These are phyloP conservation scores for Ehretia macrophylla DNA, from an alignment of 257 asterid genomes.

Conservation along the genomic window DNA sequence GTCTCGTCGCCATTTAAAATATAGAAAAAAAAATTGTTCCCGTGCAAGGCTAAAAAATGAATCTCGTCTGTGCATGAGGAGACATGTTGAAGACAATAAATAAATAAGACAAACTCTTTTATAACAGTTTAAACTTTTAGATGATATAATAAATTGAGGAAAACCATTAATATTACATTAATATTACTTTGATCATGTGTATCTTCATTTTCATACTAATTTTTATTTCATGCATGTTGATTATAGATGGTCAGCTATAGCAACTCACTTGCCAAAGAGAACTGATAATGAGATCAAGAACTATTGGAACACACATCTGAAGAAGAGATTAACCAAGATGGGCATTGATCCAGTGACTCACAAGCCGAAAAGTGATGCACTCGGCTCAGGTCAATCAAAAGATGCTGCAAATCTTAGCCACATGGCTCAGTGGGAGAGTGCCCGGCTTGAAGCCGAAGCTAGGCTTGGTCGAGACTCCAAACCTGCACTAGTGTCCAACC, in stretches of 20 bases:
- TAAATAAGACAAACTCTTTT: too few species aligned
- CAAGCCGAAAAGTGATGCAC: slow-evolving; percentile 5
- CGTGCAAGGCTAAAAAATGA: too few species aligned
- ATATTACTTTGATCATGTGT: too few species aligned
- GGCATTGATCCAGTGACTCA: slow-evolving; percentile 13
- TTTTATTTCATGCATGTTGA: not conserved
- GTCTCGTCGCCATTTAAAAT: too few species aligned
- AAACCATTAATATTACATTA: too few species aligned
- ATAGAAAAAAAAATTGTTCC: too few species aligned
- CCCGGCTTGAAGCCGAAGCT: slow-evolving; percentile 13
- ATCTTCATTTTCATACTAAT: not conserved
- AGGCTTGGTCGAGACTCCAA: slow-evolving; percentile 6
- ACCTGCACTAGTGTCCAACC: not conserved
- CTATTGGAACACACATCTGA: slow-evolving; percentile 9
- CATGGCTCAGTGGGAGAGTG: slow-evolving; percentile 18
- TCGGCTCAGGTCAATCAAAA: slow-evolving; percentile 7
- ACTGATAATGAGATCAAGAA: slow-evolving; percentile 14
- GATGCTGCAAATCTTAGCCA: slow-evolving; percentile 14
- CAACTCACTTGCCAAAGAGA: slow-evolving; percentile 15
- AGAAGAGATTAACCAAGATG: slow-evolving; percentile 13
- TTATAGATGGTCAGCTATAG: slow-evolving; percentile 15
- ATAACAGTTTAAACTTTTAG: too few species aligned
- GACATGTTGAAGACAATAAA: too few species aligned
- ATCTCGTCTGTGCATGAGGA: too few species aligned
- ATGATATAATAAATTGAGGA: too few species aligned